Evolutionary conservation across 2,329 filamentous ascomycete species (phyloP).

Genomic region (Ophiostoma ulmi): DNA sequence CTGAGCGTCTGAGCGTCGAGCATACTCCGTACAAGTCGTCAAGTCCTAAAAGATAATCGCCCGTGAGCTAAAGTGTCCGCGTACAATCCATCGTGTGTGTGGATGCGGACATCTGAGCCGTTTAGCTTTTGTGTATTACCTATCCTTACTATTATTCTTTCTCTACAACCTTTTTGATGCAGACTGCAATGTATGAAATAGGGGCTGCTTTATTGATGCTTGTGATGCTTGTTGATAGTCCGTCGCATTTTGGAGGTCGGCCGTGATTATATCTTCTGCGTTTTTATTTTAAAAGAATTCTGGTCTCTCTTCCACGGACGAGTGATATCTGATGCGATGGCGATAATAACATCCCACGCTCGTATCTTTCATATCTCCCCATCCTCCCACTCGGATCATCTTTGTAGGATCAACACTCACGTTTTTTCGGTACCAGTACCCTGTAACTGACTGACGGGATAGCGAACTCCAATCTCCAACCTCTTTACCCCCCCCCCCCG

Average conservation of each 20-base stretch:
- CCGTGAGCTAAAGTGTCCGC: background rate
- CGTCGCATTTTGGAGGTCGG: background rate
- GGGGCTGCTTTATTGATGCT: background rate
- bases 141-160: background rate
- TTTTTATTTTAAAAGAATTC: background rate
- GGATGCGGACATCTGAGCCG: background rate
- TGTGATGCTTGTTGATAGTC: background rate
- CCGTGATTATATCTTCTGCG: background rate
- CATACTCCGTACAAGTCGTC: background rate
- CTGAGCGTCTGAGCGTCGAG: background rate
- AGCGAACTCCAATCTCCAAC: background rate
- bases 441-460: slow-evolving; percentile 8
- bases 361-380: slow-evolving; percentile 3
- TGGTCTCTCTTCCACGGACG: background rate
- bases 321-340: background rate
- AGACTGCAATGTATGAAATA: background rate
- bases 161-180: background rate
- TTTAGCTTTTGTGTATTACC: background rate
- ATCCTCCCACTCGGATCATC: background rate
- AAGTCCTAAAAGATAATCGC: background rate
- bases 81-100: background rate
- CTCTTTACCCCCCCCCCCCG: background rate
- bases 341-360: background rate
- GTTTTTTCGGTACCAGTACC: background rate
- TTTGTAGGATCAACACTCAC: background rate